Evolutionary conservation across 2,329 filamentous ascomycete species (phyloP).

Genomic region (Aspergillus sojae): DNA sequence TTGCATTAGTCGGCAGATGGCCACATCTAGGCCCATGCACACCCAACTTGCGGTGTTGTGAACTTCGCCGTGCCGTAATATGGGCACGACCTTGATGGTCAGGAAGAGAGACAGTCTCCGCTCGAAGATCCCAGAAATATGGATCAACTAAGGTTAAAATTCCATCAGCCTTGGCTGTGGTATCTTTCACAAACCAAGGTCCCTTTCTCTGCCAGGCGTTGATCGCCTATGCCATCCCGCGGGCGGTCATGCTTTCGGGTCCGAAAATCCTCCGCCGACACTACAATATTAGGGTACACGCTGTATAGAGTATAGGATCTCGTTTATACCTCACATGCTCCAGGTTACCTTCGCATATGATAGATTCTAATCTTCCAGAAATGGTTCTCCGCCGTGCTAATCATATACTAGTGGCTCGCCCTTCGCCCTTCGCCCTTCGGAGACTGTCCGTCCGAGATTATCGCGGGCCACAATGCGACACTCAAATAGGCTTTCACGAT

Average conservation of each 20-base stretch:
- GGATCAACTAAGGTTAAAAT: not conserved
- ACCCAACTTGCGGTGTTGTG: not conserved
- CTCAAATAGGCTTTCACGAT: not conserved
- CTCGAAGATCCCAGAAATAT: not conserved
- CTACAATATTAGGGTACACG: not conserved
- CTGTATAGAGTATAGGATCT: not conserved
- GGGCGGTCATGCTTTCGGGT: not conserved
- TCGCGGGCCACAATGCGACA: not conserved
- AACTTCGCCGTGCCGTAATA: not conserved
- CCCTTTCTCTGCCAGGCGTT: not conserved
- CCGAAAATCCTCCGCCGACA: not conserved
- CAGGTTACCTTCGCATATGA: not conserved
- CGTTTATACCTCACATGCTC: not conserved
- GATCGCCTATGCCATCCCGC: not conserved
- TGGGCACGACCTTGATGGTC: not conserved
- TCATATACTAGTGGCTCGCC: not conserved
- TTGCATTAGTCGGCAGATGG: conserved; percentile 2
- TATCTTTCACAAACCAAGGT: not conserved
- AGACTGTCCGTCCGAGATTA: not conserved
- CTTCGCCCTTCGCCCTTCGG: not conserved
- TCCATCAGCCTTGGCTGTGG: not conserved
- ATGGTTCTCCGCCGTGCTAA: not conserved
- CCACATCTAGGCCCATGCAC: not conserved
- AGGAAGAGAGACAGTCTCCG: not conserved
- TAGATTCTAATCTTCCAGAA: not conserved